A percentile compares a stretch with the other conserved stretches of the same genome.
Conservation (phyloP, 2,329 filamentous ascomycete genomes). For the Stagonosporopsis cucurbitacearum region DNA sequence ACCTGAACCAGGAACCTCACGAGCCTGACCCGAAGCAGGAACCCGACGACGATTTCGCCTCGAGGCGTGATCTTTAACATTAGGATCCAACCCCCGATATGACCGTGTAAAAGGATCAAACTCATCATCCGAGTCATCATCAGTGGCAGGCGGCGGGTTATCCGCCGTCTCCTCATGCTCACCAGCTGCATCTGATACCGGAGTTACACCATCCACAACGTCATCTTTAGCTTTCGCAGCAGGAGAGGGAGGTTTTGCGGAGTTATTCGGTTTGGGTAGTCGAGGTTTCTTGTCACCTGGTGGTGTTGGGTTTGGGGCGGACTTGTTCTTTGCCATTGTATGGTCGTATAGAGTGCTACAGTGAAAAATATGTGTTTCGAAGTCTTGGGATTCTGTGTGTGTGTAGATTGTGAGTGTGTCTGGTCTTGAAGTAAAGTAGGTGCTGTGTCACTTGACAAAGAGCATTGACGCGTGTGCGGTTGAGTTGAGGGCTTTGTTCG, state of each 20-base stretch:
- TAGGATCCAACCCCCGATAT: neutral
- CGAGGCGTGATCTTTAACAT: too few relatives aligned
- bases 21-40: too few relatives aligned
- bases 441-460: neutral
- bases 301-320: neutral
- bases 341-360: neutral
- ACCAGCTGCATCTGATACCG: neutral
- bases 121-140: conserved; percentile 29
- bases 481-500: neutral
- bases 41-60: too few relatives aligned
- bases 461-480: neutral
- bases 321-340: neutral
- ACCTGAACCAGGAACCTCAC: too few relatives aligned
- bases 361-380: neutral
- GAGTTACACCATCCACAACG: neutral
- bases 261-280: neutral
- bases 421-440: neutral
- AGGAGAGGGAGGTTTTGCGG: neutral
- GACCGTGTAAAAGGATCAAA: neutral
- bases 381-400: too few relatives aligned
- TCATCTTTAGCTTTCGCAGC: neutral
- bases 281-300: too few relatives aligned
- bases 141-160: neutral
- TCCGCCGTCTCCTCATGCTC: neutral
- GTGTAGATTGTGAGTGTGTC: neutral